Base-by-base conservation (phyloP, 805 yeast species). In the Zygosaccharomyces bisporus region DNA sequence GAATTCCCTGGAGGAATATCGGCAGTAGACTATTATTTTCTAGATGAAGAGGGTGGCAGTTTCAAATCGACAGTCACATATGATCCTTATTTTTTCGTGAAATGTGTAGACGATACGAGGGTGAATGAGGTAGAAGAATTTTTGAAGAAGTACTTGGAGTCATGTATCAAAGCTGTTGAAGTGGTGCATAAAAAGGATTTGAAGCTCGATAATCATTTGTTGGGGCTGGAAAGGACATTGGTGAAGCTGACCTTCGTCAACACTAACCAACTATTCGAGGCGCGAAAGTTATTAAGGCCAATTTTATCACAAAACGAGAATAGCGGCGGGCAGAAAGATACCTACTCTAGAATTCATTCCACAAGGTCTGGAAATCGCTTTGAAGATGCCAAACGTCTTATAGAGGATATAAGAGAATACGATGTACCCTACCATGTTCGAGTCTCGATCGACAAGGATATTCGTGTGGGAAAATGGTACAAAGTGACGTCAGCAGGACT, bases 381-480 rank as follows among this genome's bases (percentile, higher is more conserved):
- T 6, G 86, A 81, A 49, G 84, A 90, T 3, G 71, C 81, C 2
- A 79, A 79, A 27, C 73, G 73, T 36, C 64, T 60, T 38, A 77
- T 93, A 12, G 81, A 80, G 43, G 98, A 91, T 56, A 76, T 93
- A 24, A 73, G 91, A 53, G 99, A 93, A 63, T 89, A 86, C 54
- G 99, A 93, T 61, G 98, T 93, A 3, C 99, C 99, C 0, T 93
- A 86, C 57, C 96, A 90, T 60, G 96, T 90, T 2, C 77, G 99
- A 49, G 97, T 93, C 0, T 81, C 96, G n/a, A 93, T 95, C 19
- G 99, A 95, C 63, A 75, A 77, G 46, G 74, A 86, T 55, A 70
- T 91, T 19, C 74, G 99, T 50, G 95, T 90, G 7, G 98, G 99
- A 13, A 90, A 90, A 65, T 93, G 99, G 99, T 93, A 91, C 62